Base-by-base conservation (phyloP, 164 flowering plant species). In the Berberis vulgaris region DNA sequence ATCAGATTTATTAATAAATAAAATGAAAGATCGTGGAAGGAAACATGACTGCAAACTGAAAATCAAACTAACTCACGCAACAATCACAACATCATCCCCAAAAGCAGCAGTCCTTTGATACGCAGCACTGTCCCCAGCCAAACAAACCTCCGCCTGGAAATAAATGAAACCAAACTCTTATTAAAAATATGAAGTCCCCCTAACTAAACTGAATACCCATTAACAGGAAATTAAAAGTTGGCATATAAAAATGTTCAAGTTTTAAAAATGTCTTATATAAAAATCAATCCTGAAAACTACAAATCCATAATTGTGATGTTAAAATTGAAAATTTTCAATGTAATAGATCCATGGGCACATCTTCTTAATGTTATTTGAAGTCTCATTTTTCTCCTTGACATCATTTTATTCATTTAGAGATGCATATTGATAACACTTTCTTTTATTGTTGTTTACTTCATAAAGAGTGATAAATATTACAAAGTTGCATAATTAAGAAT, bases 11-110 rank as follows among this genome's bases (percentile, higher is more conserved):
- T 13, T 55, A 53, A 46, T 26, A 52, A 10, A 52, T 7, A 52
- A 26, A 41, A 4, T 39, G 43, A 40, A 56, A 38, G 8, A 56
- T 0, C 43, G 9, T 56, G 38, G 38, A 38, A 11, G 26, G 26
- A 66, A 12, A 45, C 3, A 57, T 2, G 26, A 54, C 49, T 44
- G 43, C 13, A 13, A 26, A 38, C 2, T 43, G 45, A 5, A 63
- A 57, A 9, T 38, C 2, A 45, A 7, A 57, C 41, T 2, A 64
- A 84, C 96, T 84, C 80, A 95, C 98, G 97, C 99, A 13, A 94
- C 96, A 43, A 88, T 83, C 10, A 91, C 97, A 5, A 95, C 84
- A 79, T 95, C 99, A 66, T 95, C 97, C 1, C 92, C 89, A 78
- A 79, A 89, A 58, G 78, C 78, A 67, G 86, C 77, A 43, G 69